These are phyloP conservation scores for Trypanosoma conorhini DNA, from an alignment of 208 protist species.

Conservation along the genomic window DNA sequence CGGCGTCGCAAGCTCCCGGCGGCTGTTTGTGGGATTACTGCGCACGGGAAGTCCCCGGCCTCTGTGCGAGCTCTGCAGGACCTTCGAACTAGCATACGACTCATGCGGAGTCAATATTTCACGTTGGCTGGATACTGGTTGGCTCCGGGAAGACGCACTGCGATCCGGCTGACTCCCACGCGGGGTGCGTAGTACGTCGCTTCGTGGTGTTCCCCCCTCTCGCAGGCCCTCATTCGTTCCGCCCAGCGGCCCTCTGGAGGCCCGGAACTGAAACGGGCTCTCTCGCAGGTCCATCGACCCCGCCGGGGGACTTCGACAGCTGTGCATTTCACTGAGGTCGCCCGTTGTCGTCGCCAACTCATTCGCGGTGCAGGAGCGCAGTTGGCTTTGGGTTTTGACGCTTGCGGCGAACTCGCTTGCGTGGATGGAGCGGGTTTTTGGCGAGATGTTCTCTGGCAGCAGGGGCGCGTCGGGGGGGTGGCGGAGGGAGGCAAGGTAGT, in stretches of 20 bases:
- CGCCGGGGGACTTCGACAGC: conserved; percentile 5
- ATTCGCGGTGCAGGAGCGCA: neutral
- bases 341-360: conserved; percentile 2
- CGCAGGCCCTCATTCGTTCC: neutral
- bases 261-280: neutral
- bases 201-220: conserved; percentile 7
- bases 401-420: conserved; percentile 7
- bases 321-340: conserved; percentile 21
- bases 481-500: neutral
- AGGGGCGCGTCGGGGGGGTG: neutral
- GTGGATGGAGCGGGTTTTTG: neutral
- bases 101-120: conserved; percentile 8
- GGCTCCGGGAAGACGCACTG: neutral
- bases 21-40: conserved; percentile 1
- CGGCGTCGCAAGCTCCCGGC: conserved; percentile 6
- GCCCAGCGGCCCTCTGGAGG: neutral
- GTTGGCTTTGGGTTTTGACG: neutral
- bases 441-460: neutral
- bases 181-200: conserved; percentile 13
- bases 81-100: neutral
- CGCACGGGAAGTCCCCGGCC: neutral
- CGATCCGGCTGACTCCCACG: neutral
- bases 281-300: neutral
- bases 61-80: neutral
- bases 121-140: neutral